These are phyloP conservation scores for Talaromyces sp. DNA, from an alignment of 2,329 filamentous ascomycete species.

Conservation along the genomic window DNA sequence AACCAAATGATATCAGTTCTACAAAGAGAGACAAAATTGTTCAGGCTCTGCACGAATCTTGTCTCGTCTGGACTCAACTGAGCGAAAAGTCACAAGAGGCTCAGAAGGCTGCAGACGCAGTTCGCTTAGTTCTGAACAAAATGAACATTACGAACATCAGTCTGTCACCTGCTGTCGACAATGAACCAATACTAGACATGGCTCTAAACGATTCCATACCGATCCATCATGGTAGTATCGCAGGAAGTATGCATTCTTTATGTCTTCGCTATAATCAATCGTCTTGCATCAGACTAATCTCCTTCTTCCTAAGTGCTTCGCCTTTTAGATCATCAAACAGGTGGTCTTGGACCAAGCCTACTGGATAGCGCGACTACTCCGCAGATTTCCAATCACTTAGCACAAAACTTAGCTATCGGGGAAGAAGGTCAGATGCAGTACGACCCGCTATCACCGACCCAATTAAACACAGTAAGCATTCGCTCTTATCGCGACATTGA, in stretches of 20 bases:
- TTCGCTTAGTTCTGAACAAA: slow-evolving; percentile 2
- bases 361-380: background rate
- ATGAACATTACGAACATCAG: background rate
- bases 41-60: slow-evolving; percentile 6
- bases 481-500: background rate
- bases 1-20: background rate
- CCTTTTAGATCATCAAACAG: background rate
- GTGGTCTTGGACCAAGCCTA: background rate
- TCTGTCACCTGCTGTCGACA: background rate
- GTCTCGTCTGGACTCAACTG: slow-evolving; percentile 9
- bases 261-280: background rate
- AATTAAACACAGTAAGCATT: background rate
- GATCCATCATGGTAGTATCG: background rate
- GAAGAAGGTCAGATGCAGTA: background rate
- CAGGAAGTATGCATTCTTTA: background rate
- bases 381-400: background rate
- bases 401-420: background rate
- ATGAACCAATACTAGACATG: background rate
- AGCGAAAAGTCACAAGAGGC: slow-evolving; percentile 4
- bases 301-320: background rate
- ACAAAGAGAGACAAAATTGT: background rate
- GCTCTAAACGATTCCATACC: background rate
- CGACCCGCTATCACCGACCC: background rate
- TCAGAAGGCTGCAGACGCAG: background rate
- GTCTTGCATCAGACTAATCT: background rate